A percentile compares a stretch with the other conserved stretches of the same genome.
phyloP scores from a whole-genome alignment of 495 filamentous ascomycete genomes.

The Thermothielavioides terrestris region DNA sequence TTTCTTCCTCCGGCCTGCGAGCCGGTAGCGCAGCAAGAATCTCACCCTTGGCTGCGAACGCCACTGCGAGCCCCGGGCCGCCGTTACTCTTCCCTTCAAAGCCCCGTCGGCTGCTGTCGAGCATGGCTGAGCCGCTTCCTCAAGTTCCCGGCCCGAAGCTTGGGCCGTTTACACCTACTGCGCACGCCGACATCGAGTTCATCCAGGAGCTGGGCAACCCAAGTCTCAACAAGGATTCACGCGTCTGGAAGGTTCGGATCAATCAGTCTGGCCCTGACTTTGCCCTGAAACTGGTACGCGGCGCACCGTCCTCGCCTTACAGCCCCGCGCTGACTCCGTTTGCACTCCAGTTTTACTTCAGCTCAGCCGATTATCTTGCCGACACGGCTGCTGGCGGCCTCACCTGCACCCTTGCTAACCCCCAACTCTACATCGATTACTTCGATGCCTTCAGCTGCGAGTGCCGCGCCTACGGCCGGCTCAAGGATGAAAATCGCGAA shows the following conservation, averaged over 20 bases:
- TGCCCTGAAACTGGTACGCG: constrained; percentile 3
- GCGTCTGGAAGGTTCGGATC: constrained; percentile 9
- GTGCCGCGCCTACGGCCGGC: constrained; percentile 14
- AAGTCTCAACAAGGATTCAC: not conserved
- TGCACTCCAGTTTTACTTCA: not conserved
- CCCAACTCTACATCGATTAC: constrained; percentile 4
- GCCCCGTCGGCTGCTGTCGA: too few relatives aligned
- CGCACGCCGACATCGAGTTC: constrained; percentile 3
- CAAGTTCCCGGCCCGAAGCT: constrained; percentile 6
- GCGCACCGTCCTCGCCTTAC: not conserved
- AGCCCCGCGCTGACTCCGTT: not conserved
- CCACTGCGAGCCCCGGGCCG: too few relatives aligned
- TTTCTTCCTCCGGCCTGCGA: too few relatives aligned
- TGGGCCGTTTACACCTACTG: not conserved
- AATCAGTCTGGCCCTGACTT: not conserved
- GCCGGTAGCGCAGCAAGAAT: too few relatives aligned
- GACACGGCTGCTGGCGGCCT: not conserved
- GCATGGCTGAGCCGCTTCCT: too few relatives aligned
- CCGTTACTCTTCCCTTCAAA: too few relatives aligned
- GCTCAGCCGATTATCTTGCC: not conserved
- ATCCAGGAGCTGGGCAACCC: not conserved
- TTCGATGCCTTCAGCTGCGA: constrained; percentile 12
- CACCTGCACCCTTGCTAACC: not conserved
- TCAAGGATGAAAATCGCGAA: constrained; percentile 3
- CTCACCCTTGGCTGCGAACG: too few relatives aligned